Percentiles rank a stretch among this genome's conserved stretches.
Evolutionary conservation across 257 asterid genomes (phyloP).

Genomic region (Solanum clarkiae): DNA sequence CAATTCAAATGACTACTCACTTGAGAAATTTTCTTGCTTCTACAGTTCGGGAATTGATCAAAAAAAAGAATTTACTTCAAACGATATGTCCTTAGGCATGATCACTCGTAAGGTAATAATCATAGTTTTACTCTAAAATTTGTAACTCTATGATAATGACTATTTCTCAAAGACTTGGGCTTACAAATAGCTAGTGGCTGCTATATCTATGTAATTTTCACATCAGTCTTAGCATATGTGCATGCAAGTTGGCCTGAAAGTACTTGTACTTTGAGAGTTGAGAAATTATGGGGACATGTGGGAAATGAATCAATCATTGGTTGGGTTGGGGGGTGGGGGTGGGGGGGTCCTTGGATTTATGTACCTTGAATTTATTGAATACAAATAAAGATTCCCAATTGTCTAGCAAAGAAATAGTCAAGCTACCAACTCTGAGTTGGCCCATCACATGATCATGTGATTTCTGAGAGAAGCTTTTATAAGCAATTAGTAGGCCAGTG

Average conservation of each 20-base stretch:
- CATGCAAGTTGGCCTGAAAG: not conserved
- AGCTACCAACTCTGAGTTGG: constrained; percentile 12
- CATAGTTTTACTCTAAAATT: not conserved
- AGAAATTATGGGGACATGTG: not conserved
- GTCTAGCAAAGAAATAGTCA: not conserved
- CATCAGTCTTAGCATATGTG: not conserved
- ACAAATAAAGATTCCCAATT: constrained; percentile 2
- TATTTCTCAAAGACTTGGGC: not conserved
- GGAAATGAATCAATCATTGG: constrained; percentile 14
- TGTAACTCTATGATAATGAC: not conserved
- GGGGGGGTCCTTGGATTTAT: not conserved
- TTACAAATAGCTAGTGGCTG: not conserved
- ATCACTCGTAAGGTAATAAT: no score
- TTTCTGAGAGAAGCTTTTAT: constrained; percentile 1
- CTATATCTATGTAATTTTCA: not conserved
- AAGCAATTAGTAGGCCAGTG: not conserved
- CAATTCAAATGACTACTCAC: not conserved
- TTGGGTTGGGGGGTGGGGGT: not conserved
- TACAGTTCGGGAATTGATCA: no score
- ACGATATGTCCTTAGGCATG: no score
- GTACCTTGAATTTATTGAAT: constrained; percentile 6
- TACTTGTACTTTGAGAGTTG: not conserved
- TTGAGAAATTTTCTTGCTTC: not conserved
- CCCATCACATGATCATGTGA: constrained; percentile 16
- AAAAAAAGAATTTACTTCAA: no score